Evolutionary conservation across 78 protist species (phyloP).

Genomic region (Chrysochromulina tobinii): DNA sequence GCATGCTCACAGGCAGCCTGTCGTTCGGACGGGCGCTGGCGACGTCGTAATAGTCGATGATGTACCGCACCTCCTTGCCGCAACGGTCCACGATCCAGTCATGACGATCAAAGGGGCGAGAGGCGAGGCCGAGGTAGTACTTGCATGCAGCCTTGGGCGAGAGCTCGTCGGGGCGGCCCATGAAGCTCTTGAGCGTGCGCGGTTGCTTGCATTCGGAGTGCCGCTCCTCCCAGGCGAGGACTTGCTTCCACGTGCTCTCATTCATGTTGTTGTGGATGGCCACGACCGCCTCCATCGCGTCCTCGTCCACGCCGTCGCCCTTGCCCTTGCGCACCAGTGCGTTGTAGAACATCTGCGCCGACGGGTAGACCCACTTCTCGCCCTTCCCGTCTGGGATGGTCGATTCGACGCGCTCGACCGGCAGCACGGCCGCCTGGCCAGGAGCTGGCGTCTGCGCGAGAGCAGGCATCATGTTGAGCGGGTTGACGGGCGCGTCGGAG

Average conservation of each 20-base stretch:
- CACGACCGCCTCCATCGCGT: neutral
- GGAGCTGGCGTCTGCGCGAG: neutral
- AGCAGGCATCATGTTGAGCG: neutral
- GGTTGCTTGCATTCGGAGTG: constrained; percentile 37
- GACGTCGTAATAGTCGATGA: constrained; percentile 48
- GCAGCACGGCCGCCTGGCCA: constrained; percentile 8
- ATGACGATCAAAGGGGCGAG: constrained; percentile 45
- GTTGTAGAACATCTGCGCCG: constrained; percentile 47
- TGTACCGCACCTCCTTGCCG: constrained; percentile 41
- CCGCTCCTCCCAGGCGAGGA: neutral
- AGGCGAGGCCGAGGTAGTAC: neutral
- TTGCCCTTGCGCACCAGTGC: constrained; percentile 43
- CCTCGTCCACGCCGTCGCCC: neutral
- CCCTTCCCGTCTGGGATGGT: constrained; percentile 41
- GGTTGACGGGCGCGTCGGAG: neutral
- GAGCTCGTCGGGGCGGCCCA: constrained; percentile 74
- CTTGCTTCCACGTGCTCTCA: constrained; percentile 6
- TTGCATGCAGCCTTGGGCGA: neutral
- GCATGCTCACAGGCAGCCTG: neutral
- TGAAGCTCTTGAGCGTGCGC: constrained; percentile 61
- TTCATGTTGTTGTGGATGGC: constrained; percentile 52
- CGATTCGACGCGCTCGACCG: constrained; percentile 29
- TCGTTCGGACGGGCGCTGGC: neutral
- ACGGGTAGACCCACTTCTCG: constrained; percentile 34
- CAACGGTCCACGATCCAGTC: constrained; percentile 45